phyloP scores from a whole-genome alignment of 345 rosid genomes.

The Anacardium occidentale region DNA sequence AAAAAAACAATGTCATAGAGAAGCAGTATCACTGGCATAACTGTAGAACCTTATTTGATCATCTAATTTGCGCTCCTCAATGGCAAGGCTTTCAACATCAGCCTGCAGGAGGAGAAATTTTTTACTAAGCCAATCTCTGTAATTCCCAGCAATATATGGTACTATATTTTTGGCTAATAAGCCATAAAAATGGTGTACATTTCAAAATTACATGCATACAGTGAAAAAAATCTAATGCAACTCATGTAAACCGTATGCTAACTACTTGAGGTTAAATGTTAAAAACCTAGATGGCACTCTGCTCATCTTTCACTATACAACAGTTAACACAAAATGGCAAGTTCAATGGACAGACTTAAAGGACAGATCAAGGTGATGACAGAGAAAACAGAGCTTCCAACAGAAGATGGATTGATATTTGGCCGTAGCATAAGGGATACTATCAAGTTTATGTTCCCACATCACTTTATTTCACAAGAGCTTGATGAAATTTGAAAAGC shows the following conservation, averaged over 20 bases:
- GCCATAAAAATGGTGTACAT: not conserved
- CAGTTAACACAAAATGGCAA: not conserved
- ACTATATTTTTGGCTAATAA: not conserved
- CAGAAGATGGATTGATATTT: not conserved
- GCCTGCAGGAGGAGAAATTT: slow-evolving; percentile 43
- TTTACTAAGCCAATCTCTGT: slow-evolving; percentile 3
- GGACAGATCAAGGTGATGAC: not conserved
- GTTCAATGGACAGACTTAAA: slow-evolving; percentile 2
- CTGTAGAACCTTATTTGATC: slow-evolving; percentile 54
- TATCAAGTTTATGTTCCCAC: slow-evolving; percentile 6
- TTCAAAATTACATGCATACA: not conserved
- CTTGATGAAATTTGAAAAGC: not conserved
- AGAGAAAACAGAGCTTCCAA: not conserved
- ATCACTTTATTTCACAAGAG: not conserved
- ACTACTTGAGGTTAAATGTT: not conserved
- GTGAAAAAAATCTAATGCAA: not conserved
- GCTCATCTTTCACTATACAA: not conserved
- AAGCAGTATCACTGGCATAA: slow-evolving; percentile 17
- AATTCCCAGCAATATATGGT: not conserved
- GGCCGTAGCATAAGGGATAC: not conserved
- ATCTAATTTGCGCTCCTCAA: slow-evolving; percentile 65
- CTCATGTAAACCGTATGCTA: not conserved
- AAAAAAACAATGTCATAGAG: slow-evolving; percentile 10
- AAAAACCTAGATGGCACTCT: not conserved
- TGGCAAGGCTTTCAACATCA: slow-evolving; percentile 68